A percentile compares a stretch with the other conserved stretches of the same genome.
Evolutionary conservation across 345 rosid genomes (phyloP).

Genomic region (Excoecaria cochinchinensis): DNA sequence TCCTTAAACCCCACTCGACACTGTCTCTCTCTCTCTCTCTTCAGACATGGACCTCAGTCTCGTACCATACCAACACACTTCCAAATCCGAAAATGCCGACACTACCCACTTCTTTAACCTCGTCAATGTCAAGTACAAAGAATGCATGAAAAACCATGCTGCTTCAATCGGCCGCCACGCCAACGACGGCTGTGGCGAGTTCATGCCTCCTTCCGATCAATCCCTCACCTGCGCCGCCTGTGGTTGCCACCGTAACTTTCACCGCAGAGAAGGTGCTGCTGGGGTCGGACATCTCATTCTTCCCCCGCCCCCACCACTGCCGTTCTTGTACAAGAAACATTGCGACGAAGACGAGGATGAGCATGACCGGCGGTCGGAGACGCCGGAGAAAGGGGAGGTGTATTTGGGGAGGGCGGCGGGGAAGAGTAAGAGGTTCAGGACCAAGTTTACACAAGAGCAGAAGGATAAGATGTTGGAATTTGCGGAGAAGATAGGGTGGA

Average conservation of each 20-base stretch:
- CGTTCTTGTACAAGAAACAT: constrained; percentile 4
- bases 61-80: constrained; percentile 16
- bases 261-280: constrained; percentile 32
- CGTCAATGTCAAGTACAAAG: constrained; percentile 13
- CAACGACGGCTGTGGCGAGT: constrained; percentile 58
- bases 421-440: constrained; percentile 27
- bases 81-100: not conserved
- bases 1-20: not conserved
- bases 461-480: constrained; percentile 26
- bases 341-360: constrained; percentile 2
- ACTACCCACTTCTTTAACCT: not conserved
- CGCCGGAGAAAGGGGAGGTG: constrained; percentile 28
- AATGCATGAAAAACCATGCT: constrained; percentile 46
- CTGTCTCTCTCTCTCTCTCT: not conserved
- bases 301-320: constrained; percentile 11
- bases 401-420: constrained; percentile 9
- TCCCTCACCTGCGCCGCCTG: constrained; percentile 50
- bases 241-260: constrained; percentile 57
- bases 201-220: constrained; percentile 35
- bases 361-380: constrained; percentile 27
- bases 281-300: constrained; percentile 11
- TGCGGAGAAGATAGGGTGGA: constrained; percentile 31
- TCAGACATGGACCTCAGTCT: constrained; percentile 26
- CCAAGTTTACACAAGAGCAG: constrained; percentile 28
- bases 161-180: constrained; percentile 54